Conservation (phyloP, 371 early-diverging fungal species). For the Apophysomyces elegans region DNA sequence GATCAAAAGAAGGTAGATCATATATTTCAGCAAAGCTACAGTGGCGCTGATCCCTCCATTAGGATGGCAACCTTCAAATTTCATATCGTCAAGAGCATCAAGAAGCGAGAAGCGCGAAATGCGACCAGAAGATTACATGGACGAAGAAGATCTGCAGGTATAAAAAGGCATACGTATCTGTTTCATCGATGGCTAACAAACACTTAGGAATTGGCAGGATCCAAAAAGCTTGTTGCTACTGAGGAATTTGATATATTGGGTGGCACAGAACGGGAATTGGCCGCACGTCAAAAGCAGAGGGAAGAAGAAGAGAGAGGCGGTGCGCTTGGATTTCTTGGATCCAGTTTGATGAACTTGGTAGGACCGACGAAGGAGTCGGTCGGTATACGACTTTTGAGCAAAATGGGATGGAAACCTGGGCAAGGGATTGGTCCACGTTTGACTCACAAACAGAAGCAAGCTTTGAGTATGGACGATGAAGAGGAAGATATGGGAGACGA, state of each 20-base stretch:
- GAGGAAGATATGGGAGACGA: conserved; percentile 51
- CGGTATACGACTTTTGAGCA: conserved; percentile 64
- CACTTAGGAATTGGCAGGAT: conserved; percentile 52
- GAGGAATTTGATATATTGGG: conserved; percentile 74
- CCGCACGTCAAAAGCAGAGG: conserved; percentile 48
- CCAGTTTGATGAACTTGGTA: conserved; percentile 51
- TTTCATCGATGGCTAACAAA: background rate
- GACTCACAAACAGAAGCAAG: conserved; percentile 17
- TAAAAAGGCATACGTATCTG: background rate
- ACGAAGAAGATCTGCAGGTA: conserved; percentile 86
- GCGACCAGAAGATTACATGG: conserved; percentile 89
- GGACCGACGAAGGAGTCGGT: conserved; percentile 68
- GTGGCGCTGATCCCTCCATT: background rate
- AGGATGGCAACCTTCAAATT: conserved; percentile 83
- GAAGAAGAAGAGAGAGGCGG: conserved; percentile 43
- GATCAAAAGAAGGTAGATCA: conserved; percentile 88
- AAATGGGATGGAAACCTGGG: conserved; percentile 88
- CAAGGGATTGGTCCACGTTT: conserved; percentile 82
- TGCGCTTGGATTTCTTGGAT: conserved; percentile 33
- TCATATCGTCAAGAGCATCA: conserved; percentile 65
- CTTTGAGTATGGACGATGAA: conserved; percentile 3
- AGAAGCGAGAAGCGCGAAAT: conserved; percentile 47
- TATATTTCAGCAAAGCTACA: background rate
- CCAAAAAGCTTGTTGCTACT: conserved; percentile 60
- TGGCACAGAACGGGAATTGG: conserved; percentile 66